Evolutionary conservation across 176 grass and related monocot species (phyloP), one percentile per base, ranked within the genome.

Genomic region (Neostapfia colusana): DNA sequence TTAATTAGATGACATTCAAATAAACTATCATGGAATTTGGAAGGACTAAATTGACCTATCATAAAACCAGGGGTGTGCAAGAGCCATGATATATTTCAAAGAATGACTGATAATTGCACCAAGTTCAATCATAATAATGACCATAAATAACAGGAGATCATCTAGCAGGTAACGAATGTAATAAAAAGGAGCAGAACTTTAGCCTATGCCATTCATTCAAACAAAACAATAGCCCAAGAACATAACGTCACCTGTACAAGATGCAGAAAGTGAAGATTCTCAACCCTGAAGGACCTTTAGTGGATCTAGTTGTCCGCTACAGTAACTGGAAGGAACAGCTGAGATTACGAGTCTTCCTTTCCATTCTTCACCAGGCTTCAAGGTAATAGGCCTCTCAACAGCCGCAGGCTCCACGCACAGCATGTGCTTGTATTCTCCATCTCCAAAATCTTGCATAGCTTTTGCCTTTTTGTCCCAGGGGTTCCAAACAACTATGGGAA

Each of bases 401-500:
- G 85, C 88, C 37, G 93, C 89, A 46, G 93, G 83, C 53, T 85
- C 86, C 84, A 96, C 81, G 74, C 93, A 96, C 15, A 96, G 72
- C 93, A 96, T 96, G 74, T 82, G 77, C 39, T 87, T 91, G 80
- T 89, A 96, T 50, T 96, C 93, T 62, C 17, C 84, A 79, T 89
- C 81, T 69, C 89, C 93, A 38, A 96, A 92, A 86, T 96, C 93
- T 67, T 81, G 75, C 79, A 96, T 73, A 69, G 84, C 87, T 85
- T 92, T 92, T 36, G 87, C 93, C 56, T 90, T 91, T 82, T 92
- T 96, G 62, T 96, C 93, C 93, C 93, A 96, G 28, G 93, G 89
- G 74, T 96, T 96, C 93, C 93, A 96, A 73, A 96, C 84, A 84
- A 92, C 93, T 95, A 67, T 7, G 54, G 13, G 40, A 79, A 34